Evolutionary conservation across 2,329 filamentous ascomycete species (phyloP).

Genomic region (Neospermospora avenae): DNA sequence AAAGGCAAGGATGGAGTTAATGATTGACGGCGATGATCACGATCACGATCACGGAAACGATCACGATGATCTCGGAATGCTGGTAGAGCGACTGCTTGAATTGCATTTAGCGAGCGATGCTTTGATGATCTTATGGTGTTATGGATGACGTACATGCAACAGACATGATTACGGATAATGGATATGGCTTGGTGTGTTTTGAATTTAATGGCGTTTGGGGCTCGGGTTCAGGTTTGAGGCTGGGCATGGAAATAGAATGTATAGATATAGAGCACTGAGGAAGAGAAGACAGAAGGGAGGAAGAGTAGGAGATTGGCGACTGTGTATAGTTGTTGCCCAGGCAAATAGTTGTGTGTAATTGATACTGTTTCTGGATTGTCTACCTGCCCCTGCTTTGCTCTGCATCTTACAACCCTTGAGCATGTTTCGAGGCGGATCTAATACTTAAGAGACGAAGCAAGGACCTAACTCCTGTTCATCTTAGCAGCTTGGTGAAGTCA

Average conservation of each 20-base stretch:
- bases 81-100: background rate
- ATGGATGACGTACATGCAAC: background rate
- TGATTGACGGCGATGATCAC: background rate
- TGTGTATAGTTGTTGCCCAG: background rate
- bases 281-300: background rate
- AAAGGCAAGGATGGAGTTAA: background rate
- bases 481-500: too few species aligned
- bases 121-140: slow-evolving; percentile 3
- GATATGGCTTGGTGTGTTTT: background rate
- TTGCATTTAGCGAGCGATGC: slow-evolving; percentile 4
- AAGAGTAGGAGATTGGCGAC: too few species aligned
- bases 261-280: background rate
- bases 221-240: background rate
- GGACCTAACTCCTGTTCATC: too few species aligned
- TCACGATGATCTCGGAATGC: too few species aligned
- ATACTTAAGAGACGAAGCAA: too few species aligned
- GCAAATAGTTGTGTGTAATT: background rate
- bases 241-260: background rate
- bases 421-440: too few species aligned
- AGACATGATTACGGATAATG: background rate
- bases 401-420: background rate
- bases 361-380: background rate
- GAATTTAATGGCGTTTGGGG: slow-evolving; percentile 2
- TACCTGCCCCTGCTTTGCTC: background rate
- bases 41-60: background rate